Evolutionary conservation across 306 rosid species (phyloP), one percentile per base, ranked within the genome.

Genomic region (Trifolium pratense): DNA sequence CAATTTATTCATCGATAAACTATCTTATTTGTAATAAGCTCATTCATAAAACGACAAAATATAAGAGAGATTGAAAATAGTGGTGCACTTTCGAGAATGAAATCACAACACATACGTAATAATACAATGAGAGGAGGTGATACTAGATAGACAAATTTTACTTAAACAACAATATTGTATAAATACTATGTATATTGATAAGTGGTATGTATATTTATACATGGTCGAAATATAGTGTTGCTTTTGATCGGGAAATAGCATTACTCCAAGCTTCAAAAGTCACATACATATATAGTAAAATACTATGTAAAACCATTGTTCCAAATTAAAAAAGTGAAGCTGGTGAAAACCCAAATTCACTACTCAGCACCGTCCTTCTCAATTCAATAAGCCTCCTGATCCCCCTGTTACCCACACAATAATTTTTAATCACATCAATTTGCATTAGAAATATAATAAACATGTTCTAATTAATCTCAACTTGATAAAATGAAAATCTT

Each of bases 351-450:
- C 31, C 51, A 13, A 18, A 15, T 5, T n/a, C 46, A 72, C 6
- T 18, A 4, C 13, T 26, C 37, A 62, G 42, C 23, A 71, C 48
- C 20, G 10, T 37, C 25, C 36, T 42, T 71, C 20, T 16, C 48
- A 42, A 51, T 59, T 86, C 69, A 86, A 65, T 78, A 80, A 9
- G 81, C 87, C 58, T 89, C 90, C 15, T 76, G 89, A 52, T 80
- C 86, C 23, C 26, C 89, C 89, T 84, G 72, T 69, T 42, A n/a
- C 12, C 13, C 1, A n/a, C 32, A 63, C 17, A 74, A 52, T 12
- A 74, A 52, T 12, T n/a, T n/a, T n/a, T 36, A 1, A 52, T 12
- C 77, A 69, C 17, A 25, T 11, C 32, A 68, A 37, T 21, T 45
- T 34, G 9, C 12, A 42, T 67, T 45, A 58, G 11, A 74, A 21